Evolutionary conservation across 73 alveolate genomes (phyloP).

Genomic region (Paramecium tetraurelia): DNA sequence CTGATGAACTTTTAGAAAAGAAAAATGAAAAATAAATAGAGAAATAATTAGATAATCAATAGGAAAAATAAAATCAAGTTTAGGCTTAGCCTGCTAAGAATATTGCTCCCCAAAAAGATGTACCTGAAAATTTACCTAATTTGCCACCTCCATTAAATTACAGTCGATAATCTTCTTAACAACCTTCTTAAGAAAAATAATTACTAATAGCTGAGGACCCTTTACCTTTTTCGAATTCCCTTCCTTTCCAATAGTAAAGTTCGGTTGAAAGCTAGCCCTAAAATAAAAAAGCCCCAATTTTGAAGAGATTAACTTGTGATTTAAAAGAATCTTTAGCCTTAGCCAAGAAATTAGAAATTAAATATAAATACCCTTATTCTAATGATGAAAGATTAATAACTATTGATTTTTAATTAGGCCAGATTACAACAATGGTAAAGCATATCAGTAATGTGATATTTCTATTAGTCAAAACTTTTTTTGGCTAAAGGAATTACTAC

Average conservation of each 20-base stretch:
- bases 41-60: not conserved
- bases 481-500: not conserved
- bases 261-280: not conserved
- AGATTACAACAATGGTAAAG: not conserved
- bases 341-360: not conserved
- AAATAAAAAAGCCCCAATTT: conserved; percentile 7
- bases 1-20: not conserved
- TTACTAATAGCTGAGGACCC: not conserved
- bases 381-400: not conserved
- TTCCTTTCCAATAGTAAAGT: not conserved
- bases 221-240: not conserved
- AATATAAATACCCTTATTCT: not conserved
- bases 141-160: not conserved
- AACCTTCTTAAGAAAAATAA: not conserved
- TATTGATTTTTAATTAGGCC: not conserved
- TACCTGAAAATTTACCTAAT: not conserved
- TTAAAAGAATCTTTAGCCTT: not conserved
- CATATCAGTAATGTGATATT: conserved; percentile 19
- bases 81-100: not conserved
- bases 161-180: not conserved
- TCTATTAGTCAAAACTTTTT: conserved; percentile 1
- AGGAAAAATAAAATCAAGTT: not conserved
- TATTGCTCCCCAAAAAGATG: not conserved
- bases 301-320: not conserved
- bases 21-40: not conserved